Conservation (phyloP, 208 protist genomes). For the Vickermania spadyakhi region DNA sequence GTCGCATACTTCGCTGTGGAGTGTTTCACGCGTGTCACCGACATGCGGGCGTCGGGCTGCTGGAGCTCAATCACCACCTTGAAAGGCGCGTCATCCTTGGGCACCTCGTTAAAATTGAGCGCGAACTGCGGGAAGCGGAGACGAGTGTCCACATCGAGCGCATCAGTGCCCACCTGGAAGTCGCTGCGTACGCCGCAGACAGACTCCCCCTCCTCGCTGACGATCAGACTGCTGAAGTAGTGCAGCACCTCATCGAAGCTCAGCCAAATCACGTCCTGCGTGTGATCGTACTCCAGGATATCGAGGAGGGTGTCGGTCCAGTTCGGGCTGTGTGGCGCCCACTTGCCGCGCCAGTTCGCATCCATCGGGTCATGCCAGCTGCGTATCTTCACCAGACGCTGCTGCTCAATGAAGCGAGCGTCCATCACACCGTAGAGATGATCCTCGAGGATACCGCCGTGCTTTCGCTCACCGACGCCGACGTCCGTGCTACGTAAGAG, state of each 20-base stretch:
- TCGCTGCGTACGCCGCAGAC: constrained; percentile 8
- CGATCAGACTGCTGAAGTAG: constrained; percentile 76
- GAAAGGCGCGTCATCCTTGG: constrained; percentile 11
- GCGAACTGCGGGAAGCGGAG: constrained; percentile 47
- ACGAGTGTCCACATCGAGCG: constrained; percentile 7
- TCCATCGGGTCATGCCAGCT: constrained; percentile 36
- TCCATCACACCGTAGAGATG: constrained; percentile 75
- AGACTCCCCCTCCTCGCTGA: constrained; percentile 24
- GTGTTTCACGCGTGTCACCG: constrained; percentile 32
- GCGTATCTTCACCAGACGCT: constrained; percentile 69
- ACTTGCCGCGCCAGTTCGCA: constrained; percentile 52
- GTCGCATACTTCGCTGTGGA: constrained; percentile 39
- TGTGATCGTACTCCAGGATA: constrained; percentile 31
- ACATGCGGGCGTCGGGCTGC: constrained; percentile 57
- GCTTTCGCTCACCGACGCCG: constrained; percentile 28
- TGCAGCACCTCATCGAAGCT: constrained; percentile 74
- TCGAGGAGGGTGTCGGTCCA: constrained; percentile 47
- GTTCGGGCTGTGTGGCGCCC: constrained; percentile 27
- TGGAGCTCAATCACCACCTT: constrained; percentile 62
- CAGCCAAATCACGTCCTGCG: constrained; percentile 52
- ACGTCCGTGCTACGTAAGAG: constrained; percentile 29
- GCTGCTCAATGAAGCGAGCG: constrained; percentile 55
- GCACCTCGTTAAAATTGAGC: constrained; percentile 23
- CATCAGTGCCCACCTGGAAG: constrained; percentile 10
- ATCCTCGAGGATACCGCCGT: constrained; percentile 50